phyloP scores from a whole-genome alignment of 139 green algal genomes.

The Chlorella vulgaris region DNA sequence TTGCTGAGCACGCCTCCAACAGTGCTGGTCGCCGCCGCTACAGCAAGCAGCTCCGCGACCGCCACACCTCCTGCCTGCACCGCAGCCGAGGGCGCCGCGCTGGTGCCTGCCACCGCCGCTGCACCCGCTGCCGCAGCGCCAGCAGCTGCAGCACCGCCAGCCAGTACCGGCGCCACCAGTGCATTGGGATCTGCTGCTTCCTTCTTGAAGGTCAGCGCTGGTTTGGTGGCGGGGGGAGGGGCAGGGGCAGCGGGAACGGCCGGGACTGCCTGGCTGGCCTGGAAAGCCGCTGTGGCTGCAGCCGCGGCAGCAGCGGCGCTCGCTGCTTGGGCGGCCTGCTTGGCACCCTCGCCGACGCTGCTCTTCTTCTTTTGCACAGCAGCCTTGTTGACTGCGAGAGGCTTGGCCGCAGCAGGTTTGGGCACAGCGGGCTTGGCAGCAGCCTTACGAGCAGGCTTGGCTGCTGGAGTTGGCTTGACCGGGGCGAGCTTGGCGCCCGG shows the following conservation, averaged over 20 bases:
- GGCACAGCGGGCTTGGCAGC: slow-evolving; percentile 24
- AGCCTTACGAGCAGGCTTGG: slow-evolving; percentile 17
- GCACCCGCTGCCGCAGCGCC: too few species aligned
- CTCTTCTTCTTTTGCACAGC: not conserved
- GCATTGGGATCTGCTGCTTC: not conserved
- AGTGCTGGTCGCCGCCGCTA: slow-evolving; percentile 36
- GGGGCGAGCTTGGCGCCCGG: not conserved
- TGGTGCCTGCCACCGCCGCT: not conserved
- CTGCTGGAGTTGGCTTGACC: slow-evolving; percentile 1
- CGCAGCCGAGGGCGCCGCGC: not conserved
- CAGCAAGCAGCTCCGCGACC: slow-evolving; percentile 28
- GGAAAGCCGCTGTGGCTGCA: slow-evolving; percentile 10
- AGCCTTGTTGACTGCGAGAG: slow-evolving; percentile 13
- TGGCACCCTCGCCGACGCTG: not conserved
- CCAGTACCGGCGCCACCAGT: not conserved
- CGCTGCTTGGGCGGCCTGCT: slow-evolving; percentile 21
- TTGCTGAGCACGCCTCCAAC: slow-evolving; percentile 23
- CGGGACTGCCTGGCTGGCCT: slow-evolving; percentile 1
- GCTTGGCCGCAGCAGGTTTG: slow-evolving; percentile 13
- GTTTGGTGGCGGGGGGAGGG: not conserved
- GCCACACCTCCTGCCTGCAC: slow-evolving; percentile 28
- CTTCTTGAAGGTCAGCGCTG: not conserved
- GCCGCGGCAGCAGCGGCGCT: slow-evolving; percentile 25
- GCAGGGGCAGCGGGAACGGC: not conserved
- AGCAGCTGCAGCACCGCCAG: too few species aligned